Base-by-base conservation (phyloP, 208 protist genomes). In the Leishmania guyanensis region DNA sequence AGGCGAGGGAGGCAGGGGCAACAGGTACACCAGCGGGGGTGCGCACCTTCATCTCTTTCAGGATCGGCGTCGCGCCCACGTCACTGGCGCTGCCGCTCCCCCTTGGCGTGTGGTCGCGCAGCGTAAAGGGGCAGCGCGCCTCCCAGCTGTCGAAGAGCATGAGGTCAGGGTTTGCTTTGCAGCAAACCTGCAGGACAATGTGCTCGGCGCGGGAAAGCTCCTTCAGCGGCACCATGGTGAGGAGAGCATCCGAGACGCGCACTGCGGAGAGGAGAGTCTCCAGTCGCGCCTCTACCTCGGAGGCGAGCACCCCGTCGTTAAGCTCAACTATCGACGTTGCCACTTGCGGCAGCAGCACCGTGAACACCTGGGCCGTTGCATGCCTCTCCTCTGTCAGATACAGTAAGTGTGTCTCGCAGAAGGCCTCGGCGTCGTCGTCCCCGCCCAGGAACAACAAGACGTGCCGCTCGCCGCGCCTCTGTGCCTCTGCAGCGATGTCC, bases 391-490 rank as follows among this genome's bases (percentile, higher is more conserved):
- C 84, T 22, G 81, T 79, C 69, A 92, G 81, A 29, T 88, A 80
- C 9, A 86, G 43, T 50, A 94, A 83, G 58, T 89, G 83, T 20
- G 76, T 77, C 65, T 90, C 86, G 60, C 85, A 92, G 77, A 93
- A 93, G 29, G 66, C 66, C 56, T 83, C 74, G 10, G 81, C 87
- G 62, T 88, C 84, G 17, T 80, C 79, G 69, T 78, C 75, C 20
- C 81, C 79, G 73, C 75, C 58, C 29, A 84, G 78, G 17, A 87
- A 71, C 26, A 86, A 69, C 48, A 86, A 81, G 53, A 86, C 78
- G 36, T 68, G 46, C 5, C 20, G 51, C 46, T 88, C 75, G 12
- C 60, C 78, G 36, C 54, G 69, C 14, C 65, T 53, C 72, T 60
- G 53, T 20, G 81, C 75, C 46, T 76, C 50, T 2, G 36, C n/a